Evolutionary conservation across 805 yeast species (phyloP), one percentile per base, ranked within the genome.

Genomic region (Candida quercuum): DNA sequence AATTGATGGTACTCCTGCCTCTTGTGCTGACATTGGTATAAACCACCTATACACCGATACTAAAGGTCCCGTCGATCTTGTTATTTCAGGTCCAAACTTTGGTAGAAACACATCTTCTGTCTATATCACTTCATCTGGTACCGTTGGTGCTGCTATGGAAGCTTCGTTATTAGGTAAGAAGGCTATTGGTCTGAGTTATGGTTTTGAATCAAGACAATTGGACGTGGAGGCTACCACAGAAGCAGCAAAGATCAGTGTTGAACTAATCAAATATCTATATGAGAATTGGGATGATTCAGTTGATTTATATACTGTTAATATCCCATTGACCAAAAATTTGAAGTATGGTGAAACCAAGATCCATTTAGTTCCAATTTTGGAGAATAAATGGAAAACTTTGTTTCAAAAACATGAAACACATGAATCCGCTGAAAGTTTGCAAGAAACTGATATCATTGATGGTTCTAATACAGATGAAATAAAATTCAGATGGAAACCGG

Each of bases 121-220:
- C 32, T 93, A 88, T 59, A 84, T 88, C 38, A 72, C 93, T 51
- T 78, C 96, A 5, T 81, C 94, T 48, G 99, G 99, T 12, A 93
- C 99, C 2, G 81, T 93, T 14, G 99, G 99, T 19, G 98, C 96
- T 4, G 93, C 97, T 1, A 75, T 89, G 87, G 99, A 93, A 63
- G 94, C 89, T 2, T 85, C 83, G 2, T 74, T 89, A 29, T 57
- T 71, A 16, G 81, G 80, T 0, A 63, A 61, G 13, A 79, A 70
- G 47, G 66, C 96, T 5, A 71, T 93, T 45, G 97, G 95, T 2
- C 52, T 93, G 24, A 84, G 95, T 26, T 91, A 78, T 69, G 93
- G 95, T n/a, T 93, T 82, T 54, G 76, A 71, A 37, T 42, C 59
- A 23, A 68, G 71, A 27, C 59, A 66, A 20, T 79, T 80, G n/a